Percentiles rank a stretch among this genome's conserved stretches.
Conservation (phyloP, 495 filamentous ascomycete genomes). For the Aspergillus taichungensis region DNA sequence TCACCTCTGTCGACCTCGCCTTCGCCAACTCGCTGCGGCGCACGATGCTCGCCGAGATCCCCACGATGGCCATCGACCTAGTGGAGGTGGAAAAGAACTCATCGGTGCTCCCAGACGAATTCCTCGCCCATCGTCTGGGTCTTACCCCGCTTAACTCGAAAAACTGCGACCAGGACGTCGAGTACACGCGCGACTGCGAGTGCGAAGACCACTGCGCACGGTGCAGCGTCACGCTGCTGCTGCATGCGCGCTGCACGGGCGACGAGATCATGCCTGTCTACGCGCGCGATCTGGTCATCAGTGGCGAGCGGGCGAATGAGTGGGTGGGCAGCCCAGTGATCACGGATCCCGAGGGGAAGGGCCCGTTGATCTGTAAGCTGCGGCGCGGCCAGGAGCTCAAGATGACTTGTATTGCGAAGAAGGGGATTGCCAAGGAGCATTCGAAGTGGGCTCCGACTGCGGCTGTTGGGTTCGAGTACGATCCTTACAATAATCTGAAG, state of each 20-base stretch:
- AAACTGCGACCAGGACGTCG: conserved; percentile 69
- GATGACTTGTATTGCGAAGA: conserved; percentile 89
- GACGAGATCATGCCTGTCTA: conserved; percentile 85
- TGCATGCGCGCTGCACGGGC: conserved; percentile 74
- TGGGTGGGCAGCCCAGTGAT: conserved; percentile 82
- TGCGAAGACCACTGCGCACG: conserved; percentile 88
- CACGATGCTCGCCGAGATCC: conserved; percentile 86
- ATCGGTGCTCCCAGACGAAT: conserved; percentile 90
- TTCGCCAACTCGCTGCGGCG: conserved; percentile 94
- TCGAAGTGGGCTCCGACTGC: conserved; percentile 91
- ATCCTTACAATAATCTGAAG: conserved; percentile 85
- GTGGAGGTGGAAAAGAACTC: conserved; percentile 91
- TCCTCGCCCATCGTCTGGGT: conserved; percentile 86
- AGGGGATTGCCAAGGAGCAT: conserved; percentile 97
- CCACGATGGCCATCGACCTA: conserved; percentile 89
- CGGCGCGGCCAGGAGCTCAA: conserved; percentile 79
- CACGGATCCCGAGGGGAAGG: conserved; percentile 66
- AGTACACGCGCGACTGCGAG: conserved; percentile 91
- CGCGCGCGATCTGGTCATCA: conserved; percentile 72
- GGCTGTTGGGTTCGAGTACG: conserved; percentile 95
- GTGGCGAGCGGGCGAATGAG: conserved; percentile 52
- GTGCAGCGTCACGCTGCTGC: conserved; percentile 73
- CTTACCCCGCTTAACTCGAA: conserved; percentile 81
- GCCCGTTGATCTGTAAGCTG: conserved; percentile 79
- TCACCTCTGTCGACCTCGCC: conserved; percentile 69